Conservation (phyloP, 1,284 basidiomycete species). For the Vanrija sp. region DNA sequence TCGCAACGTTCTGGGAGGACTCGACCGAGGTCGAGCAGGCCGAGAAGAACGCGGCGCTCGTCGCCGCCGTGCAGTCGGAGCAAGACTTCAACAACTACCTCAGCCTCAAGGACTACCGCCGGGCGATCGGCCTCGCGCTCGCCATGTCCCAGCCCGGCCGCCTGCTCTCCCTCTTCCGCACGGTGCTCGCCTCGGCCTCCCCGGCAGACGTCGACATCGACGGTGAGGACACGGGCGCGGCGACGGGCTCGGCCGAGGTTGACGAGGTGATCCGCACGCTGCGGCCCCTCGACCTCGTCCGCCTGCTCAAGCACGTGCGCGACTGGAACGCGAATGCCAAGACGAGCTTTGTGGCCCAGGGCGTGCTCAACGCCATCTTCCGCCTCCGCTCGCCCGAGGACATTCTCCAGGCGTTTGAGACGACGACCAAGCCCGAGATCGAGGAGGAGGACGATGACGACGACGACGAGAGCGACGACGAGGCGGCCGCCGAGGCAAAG, state of each 20-base stretch:
- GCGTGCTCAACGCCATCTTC: slow-evolving; percentile 74
- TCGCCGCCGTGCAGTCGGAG: slow-evolving; percentile 74
- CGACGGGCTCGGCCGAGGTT: slow-evolving; percentile 65
- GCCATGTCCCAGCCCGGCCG: slow-evolving; percentile 90
- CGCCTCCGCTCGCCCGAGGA: slow-evolving; percentile 69
- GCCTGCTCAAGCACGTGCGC: slow-evolving; percentile 74
- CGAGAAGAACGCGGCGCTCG: slow-evolving; percentile 67
- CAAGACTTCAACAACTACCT: slow-evolving; percentile 94
- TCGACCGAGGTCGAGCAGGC: slow-evolving; percentile 69
- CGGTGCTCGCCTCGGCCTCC: slow-evolving; percentile 47
- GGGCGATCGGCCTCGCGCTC: slow-evolving; percentile 85
- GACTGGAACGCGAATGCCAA: slow-evolving; percentile 92
- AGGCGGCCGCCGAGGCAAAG: slow-evolving; percentile 19
- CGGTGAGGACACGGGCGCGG: slow-evolving; percentile 1
- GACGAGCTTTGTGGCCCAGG: slow-evolving; percentile 81
- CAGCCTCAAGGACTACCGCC: slow-evolving; percentile 79
- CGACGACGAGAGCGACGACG: slow-evolving; percentile 31
- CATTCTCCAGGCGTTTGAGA: slow-evolving; percentile 64
- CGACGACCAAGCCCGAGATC: slow-evolving; percentile 25
- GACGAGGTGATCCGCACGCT: slow-evolving; percentile 76
- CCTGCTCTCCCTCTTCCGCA: slow-evolving; percentile 73
- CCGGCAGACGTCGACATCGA: background rate
- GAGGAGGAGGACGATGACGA: slow-evolving; percentile 29
- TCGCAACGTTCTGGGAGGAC: slow-evolving; percentile 92
- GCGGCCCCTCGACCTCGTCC: slow-evolving; percentile 66